These are phyloP conservation scores for Hanseniaspora lachancei DNA, from an alignment of 805 yeast genomes.

Conservation along the genomic window DNA sequence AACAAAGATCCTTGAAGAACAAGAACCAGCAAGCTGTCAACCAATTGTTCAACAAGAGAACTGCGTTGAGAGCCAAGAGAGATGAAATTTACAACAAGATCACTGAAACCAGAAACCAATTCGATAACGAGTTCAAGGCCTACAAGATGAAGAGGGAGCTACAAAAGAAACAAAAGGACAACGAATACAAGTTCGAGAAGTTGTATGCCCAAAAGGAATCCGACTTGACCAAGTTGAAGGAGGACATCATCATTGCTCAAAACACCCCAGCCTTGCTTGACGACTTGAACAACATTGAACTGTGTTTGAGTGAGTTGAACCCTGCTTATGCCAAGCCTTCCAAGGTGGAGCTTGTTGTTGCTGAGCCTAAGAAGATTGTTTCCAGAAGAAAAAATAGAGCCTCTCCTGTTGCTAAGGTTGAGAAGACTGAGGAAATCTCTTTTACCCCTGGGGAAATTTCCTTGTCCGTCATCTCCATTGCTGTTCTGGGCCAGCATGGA, in stretches of 20 bases:
- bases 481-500: slow-evolving; percentile 60
- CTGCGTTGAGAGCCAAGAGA: slow-evolving; percentile 50
- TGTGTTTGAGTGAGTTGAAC: slow-evolving; percentile 60
- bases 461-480: slow-evolving; percentile 69
- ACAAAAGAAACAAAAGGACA: slow-evolving; percentile 58
- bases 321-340: slow-evolving; percentile 38
- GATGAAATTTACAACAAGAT: slow-evolving; percentile 56
- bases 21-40: slow-evolving; percentile 53
- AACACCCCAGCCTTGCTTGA: slow-evolving; percentile 70
- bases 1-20: slow-evolving; percentile 47
- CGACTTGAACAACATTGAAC: slow-evolving; percentile 67
- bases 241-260: slow-evolving; percentile 53
- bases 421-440: slow-evolving; percentile 18
- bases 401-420: slow-evolving; percentile 41
- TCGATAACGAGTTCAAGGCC: slow-evolving; percentile 59
- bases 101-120: slow-evolving; percentile 57
- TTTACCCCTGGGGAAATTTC: slow-evolving; percentile 37
- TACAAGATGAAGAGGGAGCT: slow-evolving; percentile 56
- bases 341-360: slow-evolving; percentile 27
- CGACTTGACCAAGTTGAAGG: slow-evolving; percentile 50
- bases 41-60: slow-evolving; percentile 49
- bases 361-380: slow-evolving; percentile 27
- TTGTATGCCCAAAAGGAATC: slow-evolving; percentile 37
- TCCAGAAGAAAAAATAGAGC: slow-evolving; percentile 36
- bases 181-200: slow-evolving; percentile 38